phyloP scores from a whole-genome alignment of 495 filamentous ascomycete species.

The Hypoxylon lienhwacheense region DNA sequence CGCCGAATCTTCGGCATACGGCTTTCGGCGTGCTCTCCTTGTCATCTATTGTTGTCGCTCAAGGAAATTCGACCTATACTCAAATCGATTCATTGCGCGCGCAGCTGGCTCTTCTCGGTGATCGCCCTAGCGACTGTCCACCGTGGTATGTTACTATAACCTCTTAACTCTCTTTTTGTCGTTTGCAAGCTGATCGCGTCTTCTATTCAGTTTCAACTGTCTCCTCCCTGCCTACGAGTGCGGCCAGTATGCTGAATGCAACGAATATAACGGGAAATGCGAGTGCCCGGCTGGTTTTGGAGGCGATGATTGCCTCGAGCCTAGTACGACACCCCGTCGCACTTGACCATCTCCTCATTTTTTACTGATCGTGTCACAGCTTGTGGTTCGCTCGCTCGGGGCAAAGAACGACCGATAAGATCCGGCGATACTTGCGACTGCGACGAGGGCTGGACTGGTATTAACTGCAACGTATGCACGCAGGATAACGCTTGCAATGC shows the following conservation, averaged over 20 bases:
- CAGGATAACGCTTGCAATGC: slow-evolving; percentile 79
- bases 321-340: slow-evolving; percentile 51
- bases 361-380: slow-evolving; percentile 48
- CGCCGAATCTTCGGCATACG: slow-evolving; percentile 38
- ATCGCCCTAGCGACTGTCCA: slow-evolving; percentile 62
- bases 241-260: slow-evolving; percentile 83
- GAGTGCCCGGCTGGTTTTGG: slow-evolving; percentile 88
- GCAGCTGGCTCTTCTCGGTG: slow-evolving; percentile 53
- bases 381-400: slow-evolving; percentile 85
- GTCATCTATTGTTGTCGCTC: slow-evolving; percentile 46
- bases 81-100: slow-evolving; percentile 55
- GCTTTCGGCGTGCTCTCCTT: slow-evolving; percentile 46
- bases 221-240: slow-evolving; percentile 89
- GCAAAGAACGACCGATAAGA: slow-evolving; percentile 70
- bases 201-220: slow-evolving; percentile 86
- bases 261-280: slow-evolving; percentile 86
- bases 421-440: slow-evolving; percentile 74
- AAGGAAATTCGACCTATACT: slow-evolving; percentile 50
- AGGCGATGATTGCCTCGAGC: slow-evolving; percentile 85
- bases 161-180: background rate
- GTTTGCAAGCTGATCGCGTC: slow-evolving; percentile 22
- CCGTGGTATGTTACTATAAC: slow-evolving; percentile 54
- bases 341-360: background rate
- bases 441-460: slow-evolving; percentile 93
- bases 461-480: slow-evolving; percentile 97